Evolutionary conservation across 441 rosid species (phyloP).

Genomic region (Arabidopsis hybrid): DNA sequence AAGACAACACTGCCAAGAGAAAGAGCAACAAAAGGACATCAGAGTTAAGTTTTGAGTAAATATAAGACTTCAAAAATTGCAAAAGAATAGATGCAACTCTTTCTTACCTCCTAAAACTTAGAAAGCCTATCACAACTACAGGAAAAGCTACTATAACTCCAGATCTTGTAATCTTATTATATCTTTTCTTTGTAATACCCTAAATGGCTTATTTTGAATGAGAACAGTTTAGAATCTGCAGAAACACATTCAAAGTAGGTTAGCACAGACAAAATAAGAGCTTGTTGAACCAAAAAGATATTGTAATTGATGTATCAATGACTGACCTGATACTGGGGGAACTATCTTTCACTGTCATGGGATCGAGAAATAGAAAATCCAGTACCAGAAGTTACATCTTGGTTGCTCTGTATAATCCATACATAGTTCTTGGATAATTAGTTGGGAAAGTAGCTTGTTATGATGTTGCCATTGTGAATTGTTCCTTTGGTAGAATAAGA

Average conservation of each 20-base stretch:
- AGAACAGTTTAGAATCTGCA: conserved; percentile 33
- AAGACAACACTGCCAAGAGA: conserved; percentile 30
- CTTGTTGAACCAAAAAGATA: neutral
- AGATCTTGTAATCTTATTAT: conserved; percentile 28
- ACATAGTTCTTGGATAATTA: conserved; percentile 28
- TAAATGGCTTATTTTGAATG: conserved; percentile 30
- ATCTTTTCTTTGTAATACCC: conserved; percentile 39
- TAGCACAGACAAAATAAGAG: neutral
- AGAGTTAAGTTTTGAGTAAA: conserved; percentile 26
- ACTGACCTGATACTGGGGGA: conserved; percentile 42
- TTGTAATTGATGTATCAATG: conserved; percentile 1
- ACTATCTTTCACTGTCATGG: conserved; percentile 25
- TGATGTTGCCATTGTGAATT: conserved; percentile 22
- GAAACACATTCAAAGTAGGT: conserved; percentile 20
- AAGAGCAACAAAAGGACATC: conserved; percentile 31
- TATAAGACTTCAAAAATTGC: neutral
- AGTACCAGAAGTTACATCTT: conserved; percentile 37
- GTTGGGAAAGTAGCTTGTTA: conserved; percentile 16
- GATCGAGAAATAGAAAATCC: conserved; percentile 31
- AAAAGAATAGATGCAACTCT: conserved; percentile 30
- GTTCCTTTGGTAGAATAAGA: conserved; percentile 26
- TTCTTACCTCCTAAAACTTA: conserved; percentile 41
- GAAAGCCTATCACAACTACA: conserved; percentile 34
- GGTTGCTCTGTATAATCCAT: conserved; percentile 30
- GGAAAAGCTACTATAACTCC: conserved; percentile 31